Evolutionary conservation across 768 basidiomycete genomes (phyloP).

Genomic region (Dioszegia hungarica): DNA sequence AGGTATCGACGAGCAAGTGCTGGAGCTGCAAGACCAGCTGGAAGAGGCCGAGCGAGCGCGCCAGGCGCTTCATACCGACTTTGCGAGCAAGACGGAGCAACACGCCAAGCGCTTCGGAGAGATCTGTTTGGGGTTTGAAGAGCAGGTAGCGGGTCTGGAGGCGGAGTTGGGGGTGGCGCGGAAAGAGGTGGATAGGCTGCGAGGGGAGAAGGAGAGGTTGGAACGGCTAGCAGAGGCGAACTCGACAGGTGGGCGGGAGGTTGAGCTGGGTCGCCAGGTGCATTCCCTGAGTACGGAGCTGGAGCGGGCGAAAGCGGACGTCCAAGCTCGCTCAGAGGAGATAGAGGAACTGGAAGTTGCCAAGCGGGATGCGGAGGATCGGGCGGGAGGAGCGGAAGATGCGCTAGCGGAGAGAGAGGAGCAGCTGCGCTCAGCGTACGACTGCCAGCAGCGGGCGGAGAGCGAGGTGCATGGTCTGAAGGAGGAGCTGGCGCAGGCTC

Average conservation of each 20-base stretch:
- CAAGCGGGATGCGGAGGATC: conserved; percentile 2
- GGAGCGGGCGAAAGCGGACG: conserved; percentile 2
- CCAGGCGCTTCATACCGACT: conserved; percentile 25
- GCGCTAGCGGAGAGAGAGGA: not conserved
- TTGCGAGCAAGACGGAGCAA: conserved; percentile 31
- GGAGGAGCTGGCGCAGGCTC: not conserved
- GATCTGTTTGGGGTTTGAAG: conserved; percentile 38
- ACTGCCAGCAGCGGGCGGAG: not conserved
- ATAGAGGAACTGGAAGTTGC: not conserved
- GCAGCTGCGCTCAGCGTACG: conserved; percentile 3
- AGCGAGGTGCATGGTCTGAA: not conserved
- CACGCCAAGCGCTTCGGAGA: conserved; percentile 39
- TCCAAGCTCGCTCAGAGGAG: not conserved
- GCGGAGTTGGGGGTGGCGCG: conserved; percentile 13
- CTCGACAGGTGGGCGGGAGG: conserved; percentile 12
- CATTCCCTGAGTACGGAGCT: conserved; percentile 19
- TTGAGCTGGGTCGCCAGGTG: conserved; percentile 21
- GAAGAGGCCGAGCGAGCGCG: conserved; percentile 23
- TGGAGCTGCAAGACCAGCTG: conserved; percentile 18
- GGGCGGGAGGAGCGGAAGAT: not conserved
- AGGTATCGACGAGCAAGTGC: not conserved
- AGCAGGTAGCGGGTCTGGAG: conserved; percentile 32
- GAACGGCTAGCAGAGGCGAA: conserved; percentile 14
- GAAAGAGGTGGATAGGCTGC: conserved; percentile 21
- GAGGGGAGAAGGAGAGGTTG: conserved; percentile 24